Evolutionary conservation across 2,329 filamentous ascomycete species (phyloP).

Genomic region (Pyrenochaeta sp.): DNA sequence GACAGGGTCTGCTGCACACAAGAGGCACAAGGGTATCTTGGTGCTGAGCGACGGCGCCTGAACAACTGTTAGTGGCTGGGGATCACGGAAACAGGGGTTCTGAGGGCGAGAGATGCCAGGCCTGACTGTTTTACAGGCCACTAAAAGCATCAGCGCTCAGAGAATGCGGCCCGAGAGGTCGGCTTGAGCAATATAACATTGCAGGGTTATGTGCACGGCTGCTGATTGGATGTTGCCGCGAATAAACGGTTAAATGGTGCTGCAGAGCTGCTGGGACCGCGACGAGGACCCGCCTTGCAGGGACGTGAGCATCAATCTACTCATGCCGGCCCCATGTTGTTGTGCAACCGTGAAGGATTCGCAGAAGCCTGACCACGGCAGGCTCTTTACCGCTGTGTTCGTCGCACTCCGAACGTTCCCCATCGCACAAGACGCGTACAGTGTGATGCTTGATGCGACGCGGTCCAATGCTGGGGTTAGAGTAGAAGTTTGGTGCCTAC

Average conservation of each 20-base stretch:
- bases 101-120: constrained; percentile 30
- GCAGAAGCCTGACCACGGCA: neutral
- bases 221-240: constrained; percentile 34
- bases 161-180: constrained; percentile 37
- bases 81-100: constrained; percentile 26
- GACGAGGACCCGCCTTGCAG: constrained; percentile 24
- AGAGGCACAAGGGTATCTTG: constrained; percentile 29
- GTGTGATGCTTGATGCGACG: constrained; percentile 2
- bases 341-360: constrained; percentile 27
- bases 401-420: neutral
- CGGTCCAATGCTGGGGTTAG: constrained; percentile 2
- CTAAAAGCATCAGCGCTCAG: constrained; percentile 29
- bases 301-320: constrained; percentile 33
- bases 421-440: constrained; percentile 9
- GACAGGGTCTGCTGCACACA: constrained; percentile 37
- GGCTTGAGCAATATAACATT: constrained; percentile 43
- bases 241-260: constrained; percentile 49
- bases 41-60: constrained; percentile 28
- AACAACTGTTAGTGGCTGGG: constrained; percentile 36
- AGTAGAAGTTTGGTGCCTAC: constrained; percentile 9
- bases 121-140: constrained; percentile 33
- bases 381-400: constrained; percentile 6
- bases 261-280: constrained; percentile 26
- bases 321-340: constrained; percentile 27
- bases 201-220: constrained; percentile 27